These are phyloP conservation scores for Eucalyptus polybractea DNA, from an alignment of 345 rosid species.

Conservation along the genomic window DNA sequence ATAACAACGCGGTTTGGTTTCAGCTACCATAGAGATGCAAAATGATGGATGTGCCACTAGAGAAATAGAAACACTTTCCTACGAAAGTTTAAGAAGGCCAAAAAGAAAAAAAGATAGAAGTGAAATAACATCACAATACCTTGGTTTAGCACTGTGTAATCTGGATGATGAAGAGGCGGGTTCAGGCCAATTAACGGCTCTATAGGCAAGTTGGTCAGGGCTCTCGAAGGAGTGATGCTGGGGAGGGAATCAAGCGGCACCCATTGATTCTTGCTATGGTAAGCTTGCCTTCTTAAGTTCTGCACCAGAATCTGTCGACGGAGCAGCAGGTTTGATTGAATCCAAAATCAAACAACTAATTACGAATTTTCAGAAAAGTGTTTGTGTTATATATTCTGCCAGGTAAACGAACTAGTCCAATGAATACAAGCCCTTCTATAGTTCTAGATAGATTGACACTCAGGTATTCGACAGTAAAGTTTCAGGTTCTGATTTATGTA, in stretches of 20 bases:
- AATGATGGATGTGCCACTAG: background rate
- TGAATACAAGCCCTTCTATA: background rate
- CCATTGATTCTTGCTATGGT: constrained; percentile 7
- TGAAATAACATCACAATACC: too few relatives aligned
- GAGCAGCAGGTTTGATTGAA: background rate
- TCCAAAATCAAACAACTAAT: background rate
- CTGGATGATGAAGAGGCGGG: too few relatives aligned
- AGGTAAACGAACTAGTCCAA: background rate
- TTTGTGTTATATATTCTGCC: background rate
- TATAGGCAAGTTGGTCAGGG: too few relatives aligned
- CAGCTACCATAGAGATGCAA: background rate
- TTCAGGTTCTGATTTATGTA: background rate
- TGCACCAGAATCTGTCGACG: constrained; percentile 22
- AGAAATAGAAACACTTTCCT: background rate
- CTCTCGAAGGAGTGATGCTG: background rate
- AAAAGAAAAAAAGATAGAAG: background rate
- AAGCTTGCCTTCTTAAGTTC: constrained; percentile 35
- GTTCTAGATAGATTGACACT: background rate
- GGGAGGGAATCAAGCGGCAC: background rate
- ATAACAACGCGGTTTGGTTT: background rate
- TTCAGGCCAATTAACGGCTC: too few relatives aligned
- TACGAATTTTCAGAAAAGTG: background rate
- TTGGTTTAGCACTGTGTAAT: too few relatives aligned
- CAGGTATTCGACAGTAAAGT: background rate
- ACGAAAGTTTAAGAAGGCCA: background rate